Conservation (phyloP, 768 basidiomycete genomes). For the Pleurotus citrinopileatus region DNA sequence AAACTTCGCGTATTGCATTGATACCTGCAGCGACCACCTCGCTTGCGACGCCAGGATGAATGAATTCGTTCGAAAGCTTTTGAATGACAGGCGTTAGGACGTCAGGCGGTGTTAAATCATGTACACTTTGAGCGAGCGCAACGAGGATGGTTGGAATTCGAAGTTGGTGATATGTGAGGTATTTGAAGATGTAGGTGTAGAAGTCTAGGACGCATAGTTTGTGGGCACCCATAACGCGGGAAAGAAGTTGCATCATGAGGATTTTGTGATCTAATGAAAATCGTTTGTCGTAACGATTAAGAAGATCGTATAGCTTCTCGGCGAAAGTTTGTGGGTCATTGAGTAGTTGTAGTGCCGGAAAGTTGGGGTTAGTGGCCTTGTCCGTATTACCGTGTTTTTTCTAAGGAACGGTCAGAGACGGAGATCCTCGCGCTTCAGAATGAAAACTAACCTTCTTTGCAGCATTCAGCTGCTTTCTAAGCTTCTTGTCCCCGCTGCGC, state of each 20-base stretch:
- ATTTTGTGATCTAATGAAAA: constrained; percentile 97
- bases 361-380: constrained; percentile 53
- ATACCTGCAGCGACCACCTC: constrained; percentile 97
- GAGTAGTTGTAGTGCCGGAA: constrained; percentile 88
- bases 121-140: constrained; percentile 90
- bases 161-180: constrained; percentile 89
- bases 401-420: constrained; percentile 2
- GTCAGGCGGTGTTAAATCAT: constrained; percentile 94
- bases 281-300: constrained; percentile 88
- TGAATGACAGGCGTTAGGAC: constrained; percentile 83
- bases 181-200: constrained; percentile 95
- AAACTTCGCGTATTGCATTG: constrained; percentile 94
- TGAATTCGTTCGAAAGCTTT: constrained; percentile 93
- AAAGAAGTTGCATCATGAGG: constrained; percentile 93
- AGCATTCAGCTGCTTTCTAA: constrained; percentile 66
- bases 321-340: constrained; percentile 95
- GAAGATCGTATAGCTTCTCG: constrained; percentile 86
- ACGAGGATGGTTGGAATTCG: constrained; percentile 92
- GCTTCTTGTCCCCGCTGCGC: constrained; percentile 75
- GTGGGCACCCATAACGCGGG: constrained; percentile 90
- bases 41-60: constrained; percentile 94
- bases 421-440: neutral
- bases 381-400: constrained; percentile 34
- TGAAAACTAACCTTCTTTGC: constrained; percentile 63
- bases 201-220: constrained; percentile 92